Evolutionary conservation across 257 asterid genomes (phyloP).

Genomic region (Capsicum baccatum): DNA sequence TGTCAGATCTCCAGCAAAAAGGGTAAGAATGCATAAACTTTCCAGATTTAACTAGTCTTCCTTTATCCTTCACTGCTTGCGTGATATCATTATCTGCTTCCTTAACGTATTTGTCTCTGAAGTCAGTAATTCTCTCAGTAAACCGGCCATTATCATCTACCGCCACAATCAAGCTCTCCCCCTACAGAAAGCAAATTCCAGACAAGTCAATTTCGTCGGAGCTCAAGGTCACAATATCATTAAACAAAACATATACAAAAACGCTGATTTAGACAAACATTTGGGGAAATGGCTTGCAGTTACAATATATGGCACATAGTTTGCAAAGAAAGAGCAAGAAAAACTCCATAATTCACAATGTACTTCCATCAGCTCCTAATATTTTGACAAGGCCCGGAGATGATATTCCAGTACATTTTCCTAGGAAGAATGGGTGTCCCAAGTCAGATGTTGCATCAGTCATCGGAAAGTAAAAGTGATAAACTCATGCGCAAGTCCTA

Average conservation of each 20-base stretch:
- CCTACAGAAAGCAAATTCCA: slow-evolving; percentile 41
- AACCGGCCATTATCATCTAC: slow-evolving; percentile 98
- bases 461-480: not conserved
- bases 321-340: not conserved
- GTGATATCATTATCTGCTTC: slow-evolving; percentile 91
- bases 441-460: slow-evolving; percentile 15
- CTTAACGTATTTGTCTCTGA: slow-evolving; percentile 74
- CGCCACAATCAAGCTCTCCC: slow-evolving; percentile 85
- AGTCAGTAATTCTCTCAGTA: slow-evolving; percentile 81
- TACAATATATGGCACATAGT: not conserved
- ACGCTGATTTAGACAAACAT: not conserved
- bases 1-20: slow-evolving; percentile 96
- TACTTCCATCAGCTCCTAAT: slow-evolving; percentile 13
- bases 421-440: slow-evolving; percentile 3
- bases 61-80: slow-evolving; percentile 88
- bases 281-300: not conserved
- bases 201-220: not conserved
- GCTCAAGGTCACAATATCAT: not conserved
- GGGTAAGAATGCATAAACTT: slow-evolving; percentile 82
- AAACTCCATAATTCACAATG: not conserved
- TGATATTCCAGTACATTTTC: slow-evolving; percentile 11
- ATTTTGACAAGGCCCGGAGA: not conserved
- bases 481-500: slow-evolving; percentile 1
- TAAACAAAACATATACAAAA: not conserved
- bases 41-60: slow-evolving; percentile 91